Evolutionary conservation across 106 monocot species (phyloP).

Genomic region (Dioscorea dumetorum): DNA sequence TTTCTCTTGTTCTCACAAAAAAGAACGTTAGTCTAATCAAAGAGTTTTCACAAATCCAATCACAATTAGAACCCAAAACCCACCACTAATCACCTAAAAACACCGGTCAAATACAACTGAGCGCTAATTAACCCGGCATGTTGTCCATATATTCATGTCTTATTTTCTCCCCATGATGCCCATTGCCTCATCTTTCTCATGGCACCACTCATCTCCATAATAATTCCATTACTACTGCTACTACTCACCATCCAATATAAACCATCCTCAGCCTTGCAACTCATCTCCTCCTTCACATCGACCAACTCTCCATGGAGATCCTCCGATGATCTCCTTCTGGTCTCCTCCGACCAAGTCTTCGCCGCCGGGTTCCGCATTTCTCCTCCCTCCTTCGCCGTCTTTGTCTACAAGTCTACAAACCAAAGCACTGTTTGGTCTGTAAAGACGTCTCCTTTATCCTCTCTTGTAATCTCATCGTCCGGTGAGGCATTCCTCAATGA

Average conservation of each 20-base stretch:
- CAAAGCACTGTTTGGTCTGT: slow-evolving; percentile 28
- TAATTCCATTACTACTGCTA: neutral
- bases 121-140: too few relatives aligned
- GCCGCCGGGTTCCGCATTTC: slow-evolving; percentile 41
- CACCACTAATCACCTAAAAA: too few relatives aligned
- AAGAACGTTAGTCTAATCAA: neutral
- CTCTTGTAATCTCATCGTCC: slow-evolving; percentile 20
- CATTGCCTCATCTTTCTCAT: neutral
- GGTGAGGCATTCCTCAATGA: slow-evolving; percentile 22
- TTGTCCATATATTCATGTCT: neutral
- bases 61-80: too few relatives aligned
- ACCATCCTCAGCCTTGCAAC: neutral
- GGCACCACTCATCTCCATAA: neutral
- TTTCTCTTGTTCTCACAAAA: neutral
- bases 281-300: slow-evolving; percentile 11
- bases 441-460: neutral
- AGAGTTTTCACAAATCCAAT: neutral
- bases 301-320: slow-evolving; percentile 43
- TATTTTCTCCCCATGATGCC: neutral
- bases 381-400: slow-evolving; percentile 27
- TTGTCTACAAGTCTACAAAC: slow-evolving; percentile 11
- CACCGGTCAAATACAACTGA: too few relatives aligned
- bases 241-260: neutral
- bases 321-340: slow-evolving; percentile 24
- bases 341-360: slow-evolving; percentile 38